A percentile compares a stretch with the other conserved stretches of the same genome.
Conservation (phyloP, 805 yeast species). For the Sungouiozyma intestinalis region DNA sequence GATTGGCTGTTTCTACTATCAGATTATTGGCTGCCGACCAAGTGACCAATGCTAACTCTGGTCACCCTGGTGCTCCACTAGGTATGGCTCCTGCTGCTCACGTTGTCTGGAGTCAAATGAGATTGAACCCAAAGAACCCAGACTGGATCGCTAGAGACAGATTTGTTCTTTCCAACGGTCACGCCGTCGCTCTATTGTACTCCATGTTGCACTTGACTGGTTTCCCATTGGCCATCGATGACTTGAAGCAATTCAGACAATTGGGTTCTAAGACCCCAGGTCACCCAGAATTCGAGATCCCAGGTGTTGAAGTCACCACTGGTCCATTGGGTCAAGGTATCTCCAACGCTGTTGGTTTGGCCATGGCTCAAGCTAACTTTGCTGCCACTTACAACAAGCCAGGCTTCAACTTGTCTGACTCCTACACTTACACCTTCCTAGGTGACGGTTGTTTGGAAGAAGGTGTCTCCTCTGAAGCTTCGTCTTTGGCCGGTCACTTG, state of each 20-base stretch:
- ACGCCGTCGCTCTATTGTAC: constrained; percentile 87
- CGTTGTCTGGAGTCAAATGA: constrained; percentile 69
- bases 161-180: constrained; percentile 93
- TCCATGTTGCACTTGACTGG: constrained; percentile 79
- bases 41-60: constrained; percentile 82
- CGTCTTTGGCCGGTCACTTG: constrained; percentile 92
- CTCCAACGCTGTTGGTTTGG: constrained; percentile 90
- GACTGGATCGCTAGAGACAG: constrained; percentile 92
- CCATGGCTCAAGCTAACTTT: constrained; percentile 83
- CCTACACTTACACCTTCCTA: constrained; percentile 64
- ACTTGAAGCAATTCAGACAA: constrained; percentile 85
- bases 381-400: constrained; percentile 94
- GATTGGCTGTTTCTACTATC: constrained; percentile 73
- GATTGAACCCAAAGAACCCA: constrained; percentile 83
- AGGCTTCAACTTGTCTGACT: constrained; percentile 51
- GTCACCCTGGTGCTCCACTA: constrained; percentile 99
- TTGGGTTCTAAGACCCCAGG: constrained; percentile 90
- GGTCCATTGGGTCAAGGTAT: constrained; percentile 99
- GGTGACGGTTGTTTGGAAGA: constrained; percentile 99
- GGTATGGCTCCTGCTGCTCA: constrained; percentile 97
- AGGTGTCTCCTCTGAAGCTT: constrained; percentile 93
- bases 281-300: constrained; percentile 87
- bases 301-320: constrained; percentile 95
- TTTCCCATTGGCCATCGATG: constrained; percentile 64
- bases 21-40: constrained; percentile 83